Base-by-base conservation (phyloP, 108 stramenopile species). In the Pseudonitzschia delicatissima region DNA sequence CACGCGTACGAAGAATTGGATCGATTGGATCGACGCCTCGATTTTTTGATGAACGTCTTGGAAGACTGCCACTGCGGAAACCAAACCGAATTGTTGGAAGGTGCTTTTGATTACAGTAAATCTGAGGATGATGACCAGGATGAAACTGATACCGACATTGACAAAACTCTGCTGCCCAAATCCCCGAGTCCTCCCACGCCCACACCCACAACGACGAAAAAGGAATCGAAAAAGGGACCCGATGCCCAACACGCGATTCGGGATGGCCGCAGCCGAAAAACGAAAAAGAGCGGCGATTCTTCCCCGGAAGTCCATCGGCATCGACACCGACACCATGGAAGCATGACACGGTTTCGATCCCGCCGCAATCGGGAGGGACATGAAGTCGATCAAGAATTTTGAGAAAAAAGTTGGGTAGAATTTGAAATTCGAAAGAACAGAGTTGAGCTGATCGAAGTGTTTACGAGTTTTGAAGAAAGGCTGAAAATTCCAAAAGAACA, bases 51-150 rank as follows among this genome's bases (percentile, higher is more conserved):
- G 3, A 21, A 8, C 4, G 59, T 61, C 18, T 21, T 61, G 3
- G 39, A 61, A 20, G 59, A 61, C 12, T 61, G 59, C 32, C 59
- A 61, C 20, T 61, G 59, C 0, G 59, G 39, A 40, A 61, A 61
- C 32, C 59, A 61, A 35, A 61, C 59, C 25, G 37, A 51, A 9
- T 51, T 42, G 15, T 11, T n/a, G n/a, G n/a, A n/a, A n/a, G n/a
- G n/a, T n/a, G n/a, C n/a, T n/a, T n/a, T n/a, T n/a, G n/a, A n/a
- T n/a, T n/a, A n/a, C n/a, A n/a, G n/a, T n/a, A n/a, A n/a, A n/a
- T n/a, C n/a, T n/a, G n/a, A n/a, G n/a, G n/a, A n/a, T n/a, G n/a
- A 2, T 23, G 47, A 2, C 47, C 6, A 2, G 20, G 20, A 17
- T 6, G 21, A 23, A 48, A 48, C 20, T 3, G 31, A n/a, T 11